A percentile compares a stretch with the other conserved stretches of the same genome.
phyloP scores from a whole-genome alignment of 1,139 yeast species.

The Pichia sp. region DNA sequence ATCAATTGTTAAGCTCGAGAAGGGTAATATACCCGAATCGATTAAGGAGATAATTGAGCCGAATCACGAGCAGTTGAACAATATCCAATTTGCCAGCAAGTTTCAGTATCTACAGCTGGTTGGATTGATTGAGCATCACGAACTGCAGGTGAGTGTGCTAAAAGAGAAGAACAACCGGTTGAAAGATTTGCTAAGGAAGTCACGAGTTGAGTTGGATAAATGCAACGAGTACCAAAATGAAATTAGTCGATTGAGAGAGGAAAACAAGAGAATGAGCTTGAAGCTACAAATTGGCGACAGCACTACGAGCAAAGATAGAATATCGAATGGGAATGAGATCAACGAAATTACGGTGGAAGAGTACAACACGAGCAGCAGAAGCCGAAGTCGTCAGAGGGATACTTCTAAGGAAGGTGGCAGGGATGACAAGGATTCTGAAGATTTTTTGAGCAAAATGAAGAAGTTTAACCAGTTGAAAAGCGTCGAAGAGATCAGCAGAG shows the following conservation, averaged over 20 bases:
- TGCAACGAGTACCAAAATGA: constrained; percentile 13
- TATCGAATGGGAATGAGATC: background rate
- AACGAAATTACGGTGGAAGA: constrained; percentile 7
- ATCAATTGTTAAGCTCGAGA: constrained; percentile 11
- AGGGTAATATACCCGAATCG: constrained; percentile 5
- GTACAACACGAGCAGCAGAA: constrained; percentile 1
- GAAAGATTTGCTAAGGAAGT: constrained; percentile 13
- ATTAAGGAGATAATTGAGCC: constrained; percentile 12
- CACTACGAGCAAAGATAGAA: constrained; percentile 3
- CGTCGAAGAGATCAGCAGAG: background rate
- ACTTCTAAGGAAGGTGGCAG: constrained; percentile 1
- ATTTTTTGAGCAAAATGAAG: constrained; percentile 27
- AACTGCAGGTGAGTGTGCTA: background rate
- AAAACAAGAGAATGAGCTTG: constrained; percentile 4
- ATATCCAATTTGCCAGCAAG: constrained; percentile 12
- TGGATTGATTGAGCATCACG: constrained; percentile 4
- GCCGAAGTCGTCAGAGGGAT: background rate
- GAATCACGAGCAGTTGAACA: constrained; percentile 8
- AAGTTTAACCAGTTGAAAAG: constrained; percentile 20
- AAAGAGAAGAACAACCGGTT: constrained; percentile 11
- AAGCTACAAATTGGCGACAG: constrained; percentile 9
- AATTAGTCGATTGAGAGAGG: constrained; percentile 9
- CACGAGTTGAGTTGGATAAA: constrained; percentile 12
- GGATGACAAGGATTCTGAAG: constrained; percentile 14
- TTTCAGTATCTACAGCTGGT: constrained; percentile 10